Percentiles rank a stretch among this genome's conserved stretches.
Evolutionary conservation across 306 rosid species (phyloP).

Genomic region (Dalbergia cultrata): DNA sequence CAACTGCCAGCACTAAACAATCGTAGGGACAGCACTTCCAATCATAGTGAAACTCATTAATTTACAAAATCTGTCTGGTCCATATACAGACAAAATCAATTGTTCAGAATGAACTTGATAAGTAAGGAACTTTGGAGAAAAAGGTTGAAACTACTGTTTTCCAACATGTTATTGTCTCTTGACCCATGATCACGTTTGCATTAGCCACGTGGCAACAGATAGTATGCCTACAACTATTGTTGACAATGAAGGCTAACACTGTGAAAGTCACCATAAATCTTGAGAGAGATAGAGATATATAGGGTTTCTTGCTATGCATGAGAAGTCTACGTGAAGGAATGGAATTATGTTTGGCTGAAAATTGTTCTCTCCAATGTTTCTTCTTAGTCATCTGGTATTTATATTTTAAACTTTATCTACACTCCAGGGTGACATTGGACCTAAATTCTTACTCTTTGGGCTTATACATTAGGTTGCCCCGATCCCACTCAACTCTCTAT

Average conservation of each 20-base stretch:
- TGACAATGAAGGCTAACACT: neutral
- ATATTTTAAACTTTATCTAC: constrained; percentile 61
- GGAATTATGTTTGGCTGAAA: constrained; percentile 63
- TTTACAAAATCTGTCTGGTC: constrained; percentile 14
- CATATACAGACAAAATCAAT: neutral
- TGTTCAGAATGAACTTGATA: neutral
- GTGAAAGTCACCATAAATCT: neutral
- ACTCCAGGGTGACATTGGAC: constrained; percentile 82
- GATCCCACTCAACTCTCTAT: constrained; percentile 71
- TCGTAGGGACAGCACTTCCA: constrained; percentile 32
- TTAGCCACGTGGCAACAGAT: constrained; percentile 46
- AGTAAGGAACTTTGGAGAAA: neutral
- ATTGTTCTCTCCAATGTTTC: constrained; percentile 32
- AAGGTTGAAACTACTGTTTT: no score
- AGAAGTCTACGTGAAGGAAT: constrained; percentile 84
- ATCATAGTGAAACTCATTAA: neutral
- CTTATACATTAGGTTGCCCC: constrained; percentile 68
- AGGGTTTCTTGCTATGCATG: constrained; percentile 74
- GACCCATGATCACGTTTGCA: constrained; percentile 21
- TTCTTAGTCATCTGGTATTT: constrained; percentile 30
- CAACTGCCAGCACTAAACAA: neutral
- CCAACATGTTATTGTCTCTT: neutral
- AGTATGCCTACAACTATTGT: constrained; percentile 45
- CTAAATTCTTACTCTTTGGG: constrained; percentile 61
- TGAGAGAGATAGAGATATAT: neutral